These are phyloP conservation scores for Hyphodiscus hymeniophilus DNA, from an alignment of 495 filamentous ascomycete species.

Conservation along the genomic window DNA sequence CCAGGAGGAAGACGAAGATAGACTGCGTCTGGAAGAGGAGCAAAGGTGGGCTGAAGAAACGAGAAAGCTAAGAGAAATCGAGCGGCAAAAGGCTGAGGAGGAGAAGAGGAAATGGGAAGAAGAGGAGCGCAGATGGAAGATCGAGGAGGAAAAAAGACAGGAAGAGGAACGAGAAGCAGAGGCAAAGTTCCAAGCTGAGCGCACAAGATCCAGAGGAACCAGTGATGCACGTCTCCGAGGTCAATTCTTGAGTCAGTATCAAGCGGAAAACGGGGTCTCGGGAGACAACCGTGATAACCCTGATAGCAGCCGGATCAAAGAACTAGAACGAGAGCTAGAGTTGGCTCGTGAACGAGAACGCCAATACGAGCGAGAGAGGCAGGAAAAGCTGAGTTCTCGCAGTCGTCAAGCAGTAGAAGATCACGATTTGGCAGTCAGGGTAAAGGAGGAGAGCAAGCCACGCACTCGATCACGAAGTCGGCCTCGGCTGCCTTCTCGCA, in stretches of 20 bases:
- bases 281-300: constrained; percentile 5
- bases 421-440: constrained; percentile 19
- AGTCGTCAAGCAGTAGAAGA: constrained; percentile 16
- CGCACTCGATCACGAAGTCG: constrained; percentile 34
- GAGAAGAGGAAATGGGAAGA: constrained; percentile 80
- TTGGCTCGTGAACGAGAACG: constrained; percentile 77
- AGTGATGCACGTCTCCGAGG: constrained; percentile 66
- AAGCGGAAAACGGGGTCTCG: constrained; percentile 44
- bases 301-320: constrained; percentile 53
- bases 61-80: constrained; percentile 54
- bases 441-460: constrained; percentile 29
- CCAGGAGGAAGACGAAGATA: constrained; percentile 61
- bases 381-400: constrained; percentile 37
- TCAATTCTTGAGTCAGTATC: constrained; percentile 82
- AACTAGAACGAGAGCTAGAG: constrained; percentile 81
- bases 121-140: constrained; percentile 73
- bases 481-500: constrained; percentile 28
- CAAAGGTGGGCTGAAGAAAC: constrained; percentile 76
- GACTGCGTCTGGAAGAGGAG: constrained; percentile 60
- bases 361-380: constrained; percentile 74
- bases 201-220: constrained; percentile 47
- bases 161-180: constrained; percentile 69
- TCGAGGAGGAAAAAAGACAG: constrained; percentile 67
- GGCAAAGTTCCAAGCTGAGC: constrained; percentile 56
- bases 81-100: constrained; percentile 58